Percentiles rank a stretch among this genome's conserved stretches.
These are phyloP conservation scores for Kodamaea sp. DNA, from an alignment of 1,139 yeast genomes.

Conservation along the genomic window DNA sequence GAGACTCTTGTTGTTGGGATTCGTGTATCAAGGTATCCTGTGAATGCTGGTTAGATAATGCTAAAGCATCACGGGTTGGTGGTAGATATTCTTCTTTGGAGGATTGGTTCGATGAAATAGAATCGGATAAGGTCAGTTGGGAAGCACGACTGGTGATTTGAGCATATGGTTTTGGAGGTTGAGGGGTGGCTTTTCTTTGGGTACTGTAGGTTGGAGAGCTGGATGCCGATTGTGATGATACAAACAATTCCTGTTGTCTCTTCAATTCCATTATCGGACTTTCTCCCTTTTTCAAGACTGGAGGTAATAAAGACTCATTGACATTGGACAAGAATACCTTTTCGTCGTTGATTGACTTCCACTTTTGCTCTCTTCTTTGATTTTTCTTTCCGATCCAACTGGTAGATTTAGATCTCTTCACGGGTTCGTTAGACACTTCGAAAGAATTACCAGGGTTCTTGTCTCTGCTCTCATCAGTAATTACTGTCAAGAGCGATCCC, in stretches of 20 bases:
- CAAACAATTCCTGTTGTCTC: constrained; percentile 21
- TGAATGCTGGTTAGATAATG: neutral
- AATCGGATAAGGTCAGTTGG: neutral
- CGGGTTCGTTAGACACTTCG: constrained; percentile 1
- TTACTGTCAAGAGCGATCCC: constrained; percentile 9
- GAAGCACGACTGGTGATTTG: neutral
- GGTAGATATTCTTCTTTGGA: neutral
- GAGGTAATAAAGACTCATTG: constrained; percentile 36
- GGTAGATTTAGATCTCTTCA: constrained; percentile 30
- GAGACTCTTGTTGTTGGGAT: neutral
- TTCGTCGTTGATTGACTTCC: constrained; percentile 37
- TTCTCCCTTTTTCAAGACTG: constrained; percentile 37
- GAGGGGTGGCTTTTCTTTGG: neutral
- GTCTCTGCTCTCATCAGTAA: constrained; percentile 7
- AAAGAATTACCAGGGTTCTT: too few species aligned
- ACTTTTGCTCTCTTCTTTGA: constrained; percentile 21
- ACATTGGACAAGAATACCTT: constrained; percentile 32
- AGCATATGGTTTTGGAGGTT: neutral
- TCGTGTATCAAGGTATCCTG: neutral
- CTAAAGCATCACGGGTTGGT: neutral
- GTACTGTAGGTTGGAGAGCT: neutral
- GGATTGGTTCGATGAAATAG: neutral
- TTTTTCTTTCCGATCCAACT: constrained; percentile 19
- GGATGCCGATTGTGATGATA: neutral
- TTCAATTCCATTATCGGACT: constrained; percentile 33